phyloP scores from a whole-genome alignment of 192 early-diverging fungal species.

The Mortierella claussenii region DNA sequence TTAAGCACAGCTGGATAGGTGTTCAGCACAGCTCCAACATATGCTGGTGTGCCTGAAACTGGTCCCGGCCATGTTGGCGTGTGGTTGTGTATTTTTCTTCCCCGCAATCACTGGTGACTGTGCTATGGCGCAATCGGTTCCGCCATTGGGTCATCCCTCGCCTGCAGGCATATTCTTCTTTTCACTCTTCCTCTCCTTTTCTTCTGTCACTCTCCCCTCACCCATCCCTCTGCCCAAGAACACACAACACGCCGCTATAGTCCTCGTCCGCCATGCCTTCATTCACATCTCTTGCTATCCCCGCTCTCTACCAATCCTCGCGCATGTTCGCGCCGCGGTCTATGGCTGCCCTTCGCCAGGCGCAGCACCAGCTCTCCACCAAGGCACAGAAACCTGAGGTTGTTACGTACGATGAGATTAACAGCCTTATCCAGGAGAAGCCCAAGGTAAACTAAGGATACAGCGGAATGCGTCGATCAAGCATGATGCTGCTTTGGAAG shows the following conservation, averaged over 20 bases:
- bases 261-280: slow-evolving; percentile 30
- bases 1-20: too few relatives aligned
- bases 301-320: slow-evolving; percentile 51
- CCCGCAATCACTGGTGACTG: not conserved
- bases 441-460: slow-evolving; percentile 27
- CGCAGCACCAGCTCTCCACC: slow-evolving; percentile 28
- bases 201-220: not conserved
- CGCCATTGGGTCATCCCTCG: not conserved
- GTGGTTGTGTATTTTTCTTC: not conserved
- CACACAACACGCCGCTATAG: not conserved
- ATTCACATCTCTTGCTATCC: slow-evolving; percentile 47
- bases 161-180: not conserved
- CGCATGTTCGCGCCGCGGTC: slow-evolving; percentile 44
- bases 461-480: too few relatives aligned
- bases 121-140: not conserved
- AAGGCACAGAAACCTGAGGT: slow-evolving; percentile 33
- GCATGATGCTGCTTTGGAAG: too few relatives aligned
- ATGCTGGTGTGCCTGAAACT: too few relatives aligned
- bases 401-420: slow-evolving; percentile 49
- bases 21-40: too few relatives aligned
- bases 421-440: slow-evolving; percentile 39
- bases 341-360: slow-evolving; percentile 36
- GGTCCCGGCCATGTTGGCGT: too few relatives aligned
- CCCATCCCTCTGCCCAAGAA: not conserved
- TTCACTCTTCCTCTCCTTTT: not conserved